These are phyloP conservation scores for Lentinus brumalis DNA, from an alignment of 768 basidiomycete genomes.

Conservation along the genomic window DNA sequence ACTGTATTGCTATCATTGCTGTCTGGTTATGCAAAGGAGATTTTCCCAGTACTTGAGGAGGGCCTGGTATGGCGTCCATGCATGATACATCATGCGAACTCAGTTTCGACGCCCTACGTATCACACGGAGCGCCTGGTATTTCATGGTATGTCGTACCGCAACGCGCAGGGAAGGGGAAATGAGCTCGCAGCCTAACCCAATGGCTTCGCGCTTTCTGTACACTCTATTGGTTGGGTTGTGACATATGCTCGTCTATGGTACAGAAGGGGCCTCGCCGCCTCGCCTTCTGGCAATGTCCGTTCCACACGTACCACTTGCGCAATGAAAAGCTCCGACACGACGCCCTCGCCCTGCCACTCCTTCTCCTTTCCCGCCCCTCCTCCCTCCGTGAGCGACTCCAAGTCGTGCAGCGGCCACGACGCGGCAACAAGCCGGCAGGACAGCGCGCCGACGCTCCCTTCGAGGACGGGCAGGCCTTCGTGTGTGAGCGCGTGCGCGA, in stretches of 20 bases:
- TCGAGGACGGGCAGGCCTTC: slow-evolving; percentile 64
- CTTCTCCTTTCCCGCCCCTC: slow-evolving; percentile 16
- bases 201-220: neutral
- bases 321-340: slow-evolving; percentile 78
- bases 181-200: slow-evolving; percentile 1
- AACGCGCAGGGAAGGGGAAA: too few species aligned
- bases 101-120: too few species aligned
- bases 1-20: slow-evolving; percentile 18
- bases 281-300: slow-evolving; percentile 34
- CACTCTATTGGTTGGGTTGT: slow-evolving; percentile 33
- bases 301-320: slow-evolving; percentile 68
- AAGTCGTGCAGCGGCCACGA: slow-evolving; percentile 66
- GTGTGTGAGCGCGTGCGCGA: slow-evolving; percentile 42
- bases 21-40: slow-evolving; percentile 1
- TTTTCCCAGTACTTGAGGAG: neutral
- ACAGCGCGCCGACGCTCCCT: slow-evolving; percentile 67
- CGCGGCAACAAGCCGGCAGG: slow-evolving; percentile 64
- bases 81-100: neutral
- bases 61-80: neutral
- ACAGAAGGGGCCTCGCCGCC: slow-evolving; percentile 53
- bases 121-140: too few species aligned
- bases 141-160: too few species aligned
- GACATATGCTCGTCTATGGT: slow-evolving; percentile 62
- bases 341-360: slow-evolving; percentile 35
- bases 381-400: slow-evolving; percentile 34